These are phyloP conservation scores for Globisporangium cystogenes DNA, from an alignment of 352 stramenopile species.

Conservation along the genomic window DNA sequence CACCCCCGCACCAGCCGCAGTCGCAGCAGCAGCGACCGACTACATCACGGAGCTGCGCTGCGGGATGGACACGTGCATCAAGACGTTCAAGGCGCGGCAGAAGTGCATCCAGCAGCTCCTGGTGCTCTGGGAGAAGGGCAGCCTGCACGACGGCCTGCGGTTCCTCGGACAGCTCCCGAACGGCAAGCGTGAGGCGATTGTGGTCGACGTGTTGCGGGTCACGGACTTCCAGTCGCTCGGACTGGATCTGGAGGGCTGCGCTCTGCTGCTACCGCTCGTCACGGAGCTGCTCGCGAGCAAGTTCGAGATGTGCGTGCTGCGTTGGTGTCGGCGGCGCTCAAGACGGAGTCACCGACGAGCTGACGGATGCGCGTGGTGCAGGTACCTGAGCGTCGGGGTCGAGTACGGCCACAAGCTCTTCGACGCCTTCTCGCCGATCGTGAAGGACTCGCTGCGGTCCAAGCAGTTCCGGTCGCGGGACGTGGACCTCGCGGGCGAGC, in stretches of 20 bases:
- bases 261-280: slow-evolving; percentile 74
- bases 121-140: slow-evolving; percentile 60
- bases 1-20: slow-evolving; percentile 24
- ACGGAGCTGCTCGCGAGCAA: slow-evolving; percentile 57
- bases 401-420: slow-evolving; percentile 61
- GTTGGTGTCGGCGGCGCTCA: background rate
- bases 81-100: slow-evolving; percentile 61
- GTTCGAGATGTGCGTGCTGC: slow-evolving; percentile 47
- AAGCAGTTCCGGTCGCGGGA: slow-evolving; percentile 42
- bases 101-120: slow-evolving; percentile 72
- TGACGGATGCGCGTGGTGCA: slow-evolving; percentile 4
- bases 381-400: slow-evolving; percentile 54
- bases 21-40: slow-evolving; percentile 16
- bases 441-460: slow-evolving; percentile 55
- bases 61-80: slow-evolving; percentile 81
- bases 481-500: slow-evolving; percentile 70
- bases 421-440: slow-evolving; percentile 63
- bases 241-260: slow-evolving; percentile 68
- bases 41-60: slow-evolving; percentile 81
- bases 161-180: slow-evolving; percentile 58
- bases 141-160: slow-evolving; percentile 60
- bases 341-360: too few relatives aligned
- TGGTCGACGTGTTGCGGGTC: slow-evolving; percentile 66
- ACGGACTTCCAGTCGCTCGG: slow-evolving; percentile 55
- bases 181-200: slow-evolving; percentile 64